Conservation (phyloP, 2,329 filamentous ascomycete genomes). For the Arthrinium phaeospermum region DNA sequence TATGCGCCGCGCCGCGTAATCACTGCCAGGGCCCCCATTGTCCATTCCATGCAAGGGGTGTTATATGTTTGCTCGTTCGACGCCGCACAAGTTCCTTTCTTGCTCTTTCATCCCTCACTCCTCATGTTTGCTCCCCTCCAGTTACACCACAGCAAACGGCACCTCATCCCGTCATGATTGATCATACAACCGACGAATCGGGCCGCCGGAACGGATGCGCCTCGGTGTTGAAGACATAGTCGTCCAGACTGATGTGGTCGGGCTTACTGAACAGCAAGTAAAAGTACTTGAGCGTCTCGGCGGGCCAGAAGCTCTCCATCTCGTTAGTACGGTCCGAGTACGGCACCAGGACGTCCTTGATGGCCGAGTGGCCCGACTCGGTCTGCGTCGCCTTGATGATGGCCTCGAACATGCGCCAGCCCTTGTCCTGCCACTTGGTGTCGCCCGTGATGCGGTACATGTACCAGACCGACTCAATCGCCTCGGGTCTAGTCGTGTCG, state of each 20-base stretch:
- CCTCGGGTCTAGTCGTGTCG: constrained; percentile 67
- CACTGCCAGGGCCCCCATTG: too few relatives aligned
- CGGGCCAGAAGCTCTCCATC: constrained; percentile 92
- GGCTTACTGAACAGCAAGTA: constrained; percentile 76
- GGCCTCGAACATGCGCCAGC: constrained; percentile 84
- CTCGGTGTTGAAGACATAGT: constrained; percentile 71
- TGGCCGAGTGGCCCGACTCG: constrained; percentile 71
- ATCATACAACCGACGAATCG: constrained; percentile 23
- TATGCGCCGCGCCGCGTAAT: too few relatives aligned
- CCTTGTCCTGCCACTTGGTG: constrained; percentile 74
- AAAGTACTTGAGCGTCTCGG: constrained; percentile 92
- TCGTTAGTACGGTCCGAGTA: constrained; percentile 57
- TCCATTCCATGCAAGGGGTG: too few relatives aligned
- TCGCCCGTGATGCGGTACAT: constrained; percentile 91
- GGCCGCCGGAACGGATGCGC: constrained; percentile 63
- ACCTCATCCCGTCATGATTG: not conserved
- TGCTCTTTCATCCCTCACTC: too few relatives aligned
- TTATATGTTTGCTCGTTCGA: too few relatives aligned
- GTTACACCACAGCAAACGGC: not conserved
- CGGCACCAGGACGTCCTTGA: constrained; percentile 63
- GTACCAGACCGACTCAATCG: constrained; percentile 87
- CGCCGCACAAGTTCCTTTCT: too few relatives aligned
- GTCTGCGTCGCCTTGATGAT: constrained; percentile 72
- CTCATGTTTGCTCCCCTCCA: too few relatives aligned
- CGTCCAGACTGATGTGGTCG: constrained; percentile 68